phyloP scores from a whole-genome alignment of 2,329 filamentous ascomycete species.

The Chaetomiaceae sp. region DNA sequence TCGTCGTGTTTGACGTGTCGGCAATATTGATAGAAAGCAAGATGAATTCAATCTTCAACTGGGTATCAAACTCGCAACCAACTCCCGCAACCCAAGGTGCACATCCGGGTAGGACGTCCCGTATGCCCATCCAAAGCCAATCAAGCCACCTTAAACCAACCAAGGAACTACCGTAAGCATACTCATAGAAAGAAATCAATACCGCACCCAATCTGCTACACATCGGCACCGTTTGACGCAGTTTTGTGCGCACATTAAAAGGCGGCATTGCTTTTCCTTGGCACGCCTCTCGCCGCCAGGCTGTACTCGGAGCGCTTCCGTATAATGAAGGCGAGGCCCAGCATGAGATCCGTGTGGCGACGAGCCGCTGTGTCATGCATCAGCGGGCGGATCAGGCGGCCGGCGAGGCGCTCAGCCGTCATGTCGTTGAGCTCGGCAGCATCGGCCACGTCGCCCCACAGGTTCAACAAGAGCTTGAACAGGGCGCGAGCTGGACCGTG shows the following conservation, averaged over 20 bases:
- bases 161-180: too few relatives aligned
- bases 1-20: too few relatives aligned
- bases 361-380: slow-evolving; percentile 34
- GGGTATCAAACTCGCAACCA: too few relatives aligned
- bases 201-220: too few relatives aligned
- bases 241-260: not conserved
- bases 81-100: too few relatives aligned
- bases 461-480: slow-evolving; percentile 40
- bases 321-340: slow-evolving; percentile 41
- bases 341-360: slow-evolving; percentile 37
- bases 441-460: slow-evolving; percentile 40
- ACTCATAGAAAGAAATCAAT: too few relatives aligned
- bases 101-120: too few relatives aligned
- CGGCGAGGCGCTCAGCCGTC: slow-evolving; percentile 40
- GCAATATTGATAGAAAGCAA: too few relatives aligned
- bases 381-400: slow-evolving; percentile 36
- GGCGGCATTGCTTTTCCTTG: slow-evolving; percentile 10
- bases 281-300: slow-evolving; percentile 32
- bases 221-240: too few relatives aligned
- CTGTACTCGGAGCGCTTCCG: slow-evolving; percentile 39
- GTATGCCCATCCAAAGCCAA: too few relatives aligned
- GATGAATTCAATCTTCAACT: too few relatives aligned
- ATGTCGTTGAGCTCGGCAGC: slow-evolving; percentile 38
- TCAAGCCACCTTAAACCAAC: too few relatives aligned
- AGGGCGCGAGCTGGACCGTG: slow-evolving; percentile 34